Conservation (phyloP, 768 basidiomycete genomes). For the Lanmaoa rubissima region DNA sequence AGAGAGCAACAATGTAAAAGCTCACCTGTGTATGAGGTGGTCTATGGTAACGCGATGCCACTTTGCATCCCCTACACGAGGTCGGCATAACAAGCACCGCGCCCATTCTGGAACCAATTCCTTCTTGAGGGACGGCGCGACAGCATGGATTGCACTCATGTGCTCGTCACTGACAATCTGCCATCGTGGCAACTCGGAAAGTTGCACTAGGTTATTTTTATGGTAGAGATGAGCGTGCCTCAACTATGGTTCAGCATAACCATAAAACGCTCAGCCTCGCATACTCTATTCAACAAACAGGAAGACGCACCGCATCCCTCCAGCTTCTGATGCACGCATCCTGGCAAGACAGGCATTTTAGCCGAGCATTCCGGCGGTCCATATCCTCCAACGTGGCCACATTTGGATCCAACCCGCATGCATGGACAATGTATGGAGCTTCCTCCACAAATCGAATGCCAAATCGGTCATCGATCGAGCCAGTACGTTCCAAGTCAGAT, state of each 20-base stretch:
- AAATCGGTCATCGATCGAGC: not conserved
- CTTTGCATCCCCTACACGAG: not conserved
- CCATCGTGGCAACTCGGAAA: not conserved
- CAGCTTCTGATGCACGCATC: not conserved
- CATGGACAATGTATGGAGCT: slow-evolving; percentile 5
- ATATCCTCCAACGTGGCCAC: slow-evolving; percentile 13
- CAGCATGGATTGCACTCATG: not conserved
- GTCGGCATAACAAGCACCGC: not conserved
- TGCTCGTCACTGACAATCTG: not conserved
- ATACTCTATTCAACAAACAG: not conserved
- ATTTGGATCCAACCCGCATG: slow-evolving; percentile 16
- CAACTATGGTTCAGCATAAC: not conserved
- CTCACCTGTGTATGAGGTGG: not conserved
- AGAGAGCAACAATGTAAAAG: too few species aligned
- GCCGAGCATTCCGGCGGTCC: slow-evolving; percentile 10
- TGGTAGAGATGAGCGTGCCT: not conserved
- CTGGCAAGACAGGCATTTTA: not conserved
- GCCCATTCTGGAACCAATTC: not conserved
- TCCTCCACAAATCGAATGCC: not conserved
- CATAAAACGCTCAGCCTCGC: not conserved
- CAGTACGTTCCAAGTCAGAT: not conserved
- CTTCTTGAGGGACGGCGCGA: not conserved
- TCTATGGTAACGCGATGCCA: rapidly evolving
- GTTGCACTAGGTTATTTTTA: not conserved
- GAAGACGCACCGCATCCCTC: slow-evolving; percentile 9